Percentiles rank a stretch among this genome's conserved stretches.
Evolutionary conservation across 257 asterid genomes (phyloP).

Genomic region (Echites panduratus): DNA sequence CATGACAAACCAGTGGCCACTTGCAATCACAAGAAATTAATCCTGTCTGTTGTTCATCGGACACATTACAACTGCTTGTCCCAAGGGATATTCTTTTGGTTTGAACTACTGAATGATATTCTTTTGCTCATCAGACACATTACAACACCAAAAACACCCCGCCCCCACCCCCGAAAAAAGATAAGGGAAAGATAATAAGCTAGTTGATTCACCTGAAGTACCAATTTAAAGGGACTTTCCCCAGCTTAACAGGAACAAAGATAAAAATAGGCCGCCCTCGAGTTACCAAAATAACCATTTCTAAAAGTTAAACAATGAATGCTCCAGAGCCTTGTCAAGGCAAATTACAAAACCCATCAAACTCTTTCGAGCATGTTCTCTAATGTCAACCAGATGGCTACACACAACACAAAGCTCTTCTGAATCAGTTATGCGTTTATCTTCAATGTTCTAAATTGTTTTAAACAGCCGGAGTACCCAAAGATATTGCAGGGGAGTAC

Average conservation of each 20-base stretch:
- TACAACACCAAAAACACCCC: background rate
- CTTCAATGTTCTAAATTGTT: constrained; percentile 34
- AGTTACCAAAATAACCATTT: constrained; percentile 33
- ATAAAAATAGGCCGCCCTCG: constrained; percentile 9
- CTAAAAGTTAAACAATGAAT: constrained; percentile 35
- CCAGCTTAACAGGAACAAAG: too few species aligned
- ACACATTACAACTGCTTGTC: background rate
- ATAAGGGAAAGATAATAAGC: too few species aligned
- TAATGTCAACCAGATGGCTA: constrained; percentile 44
- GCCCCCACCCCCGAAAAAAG: background rate
- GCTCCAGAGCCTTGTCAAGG: constrained; percentile 33
- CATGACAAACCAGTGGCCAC: background rate
- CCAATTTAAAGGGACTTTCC: background rate
- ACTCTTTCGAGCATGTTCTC: constrained; percentile 35
- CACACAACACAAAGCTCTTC: constrained; percentile 38
- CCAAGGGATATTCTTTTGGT: background rate
- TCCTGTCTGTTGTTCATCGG: too few species aligned
- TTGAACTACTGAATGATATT: background rate
- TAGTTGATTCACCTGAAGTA: background rate
- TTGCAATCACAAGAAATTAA: background rate
- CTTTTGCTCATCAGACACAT: too few species aligned
- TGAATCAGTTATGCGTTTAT: constrained; percentile 25
- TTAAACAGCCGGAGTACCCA: constrained; percentile 23
- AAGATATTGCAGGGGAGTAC: constrained; percentile 18
- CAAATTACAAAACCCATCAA: constrained; percentile 42